Evolutionary conservation across 2,329 filamentous ascomycete genomes (phyloP), one percentile per base, ranked within the genome.

Genomic region (Cladorrhinum sp.): DNA sequence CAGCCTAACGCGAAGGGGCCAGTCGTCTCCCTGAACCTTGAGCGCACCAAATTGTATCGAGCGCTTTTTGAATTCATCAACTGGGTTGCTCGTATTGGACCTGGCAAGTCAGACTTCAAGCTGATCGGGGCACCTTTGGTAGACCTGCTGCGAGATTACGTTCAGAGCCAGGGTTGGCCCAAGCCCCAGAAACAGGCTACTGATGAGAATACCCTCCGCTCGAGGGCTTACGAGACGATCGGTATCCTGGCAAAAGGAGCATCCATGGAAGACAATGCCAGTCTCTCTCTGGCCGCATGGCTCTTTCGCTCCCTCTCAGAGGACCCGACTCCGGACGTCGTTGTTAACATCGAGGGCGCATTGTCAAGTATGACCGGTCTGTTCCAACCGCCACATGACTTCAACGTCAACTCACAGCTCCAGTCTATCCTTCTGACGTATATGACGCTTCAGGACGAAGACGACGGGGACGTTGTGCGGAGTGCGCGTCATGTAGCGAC

Each of bases 141-240:
- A 18, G 75, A 82, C 8, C 84, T 86, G 50, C 77, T 98, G 67
- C 83, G 84, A 64, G 81, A 84, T 23, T 97, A 92, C 70, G 86
- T 96, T 58, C 82, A 89, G 64, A 81, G 83, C 29, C 91, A 96
- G 73, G 92, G 92, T 5, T 97, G 93, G 93, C 93, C 93, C 56
- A 82, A 85, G 65, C 72, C 80, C 55, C 60, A 68, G 1, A 60
- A 69, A 6, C 71, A 73, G 12, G 81, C 83, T 1, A 73, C 79
- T 10, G 85, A 88, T 52, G 85, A 87, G 57, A 77, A 88, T 57
- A 81, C 84, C 2, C 79, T 96, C 49, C 86, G 93, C 45, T 88
- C 88, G 5, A 87, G 90, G 69, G 92, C 90, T 1, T 98, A 97
- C 73, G 93, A 98, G 72, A 92, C 91, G 0, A 91, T 98, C 41